Evolutionary conservation across 768 basidiomycete species (phyloP).

Genomic region (Amanita pallidorosea): DNA sequence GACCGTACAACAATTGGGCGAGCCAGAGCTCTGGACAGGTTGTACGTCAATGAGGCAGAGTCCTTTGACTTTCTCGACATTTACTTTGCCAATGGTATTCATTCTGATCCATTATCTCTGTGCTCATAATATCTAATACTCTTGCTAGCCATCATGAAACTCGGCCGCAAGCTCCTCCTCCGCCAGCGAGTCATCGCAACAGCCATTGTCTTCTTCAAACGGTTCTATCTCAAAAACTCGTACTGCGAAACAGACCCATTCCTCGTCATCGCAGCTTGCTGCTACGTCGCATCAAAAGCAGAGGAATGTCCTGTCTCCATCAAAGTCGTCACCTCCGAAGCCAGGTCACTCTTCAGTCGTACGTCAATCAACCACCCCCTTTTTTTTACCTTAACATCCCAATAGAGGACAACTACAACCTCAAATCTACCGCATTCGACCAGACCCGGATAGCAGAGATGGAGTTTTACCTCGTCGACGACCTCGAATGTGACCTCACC

Average conservation of each 20-base stretch:
- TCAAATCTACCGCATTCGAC: constrained; percentile 78
- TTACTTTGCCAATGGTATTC: constrained; percentile 77
- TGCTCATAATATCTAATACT: background rate
- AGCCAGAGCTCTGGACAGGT: constrained; percentile 69
- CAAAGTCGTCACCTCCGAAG: constrained; percentile 83
- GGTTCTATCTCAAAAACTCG: constrained; percentile 95
- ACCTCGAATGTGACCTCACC: constrained; percentile 89
- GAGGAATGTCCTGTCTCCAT: constrained; percentile 95
- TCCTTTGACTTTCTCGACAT: constrained; percentile 73
- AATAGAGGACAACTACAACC: constrained; percentile 53
- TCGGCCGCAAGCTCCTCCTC: constrained; percentile 73
- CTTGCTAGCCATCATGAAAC: constrained; percentile 64
- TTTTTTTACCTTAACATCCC: background rate
- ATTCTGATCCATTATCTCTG: background rate
- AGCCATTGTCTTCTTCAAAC: constrained; percentile 87
- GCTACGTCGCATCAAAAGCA: constrained; percentile 93
- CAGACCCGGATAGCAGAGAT: constrained; percentile 93
- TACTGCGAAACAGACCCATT: constrained; percentile 96
- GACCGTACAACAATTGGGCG: constrained; percentile 65
- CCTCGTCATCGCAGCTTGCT: constrained; percentile 85
- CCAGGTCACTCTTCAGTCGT: constrained; percentile 68
- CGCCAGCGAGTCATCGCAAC: constrained; percentile 91
- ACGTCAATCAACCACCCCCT: constrained; percentile 11
- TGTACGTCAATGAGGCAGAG: constrained; percentile 69
- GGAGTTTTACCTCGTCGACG: constrained; percentile 97